phyloP scores from a whole-genome alignment of 257 asterid genomes.

The Misopates orontium region DNA sequence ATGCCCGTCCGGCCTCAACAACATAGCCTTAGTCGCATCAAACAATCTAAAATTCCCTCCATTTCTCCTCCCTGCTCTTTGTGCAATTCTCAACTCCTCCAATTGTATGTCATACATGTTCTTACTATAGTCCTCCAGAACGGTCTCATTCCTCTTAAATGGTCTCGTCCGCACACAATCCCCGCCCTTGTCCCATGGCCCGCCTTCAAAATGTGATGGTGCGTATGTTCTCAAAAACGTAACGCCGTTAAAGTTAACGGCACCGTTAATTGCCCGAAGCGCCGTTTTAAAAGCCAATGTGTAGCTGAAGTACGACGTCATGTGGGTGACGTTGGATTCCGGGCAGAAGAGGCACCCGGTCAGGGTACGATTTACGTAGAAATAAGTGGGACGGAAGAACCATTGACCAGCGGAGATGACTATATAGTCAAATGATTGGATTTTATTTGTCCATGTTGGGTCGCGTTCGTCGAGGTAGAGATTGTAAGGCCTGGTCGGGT shows the following conservation, averaged over 20 bases:
- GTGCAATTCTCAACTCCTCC: conserved; percentile 47
- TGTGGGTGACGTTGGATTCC: conserved; percentile 41
- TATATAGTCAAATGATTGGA: conserved; percentile 42
- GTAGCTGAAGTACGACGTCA: conserved; percentile 41
- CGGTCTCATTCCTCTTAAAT: conserved; percentile 41
- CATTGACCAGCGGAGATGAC: conserved; percentile 61
- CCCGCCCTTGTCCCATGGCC: conserved; percentile 60
- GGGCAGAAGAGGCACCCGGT: conserved; percentile 58
- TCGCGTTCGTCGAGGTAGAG: conserved; percentile 60
- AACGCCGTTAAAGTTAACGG: conserved; percentile 27
- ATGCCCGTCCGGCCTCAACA: conserved; percentile 64
- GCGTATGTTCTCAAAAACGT: conserved; percentile 45
- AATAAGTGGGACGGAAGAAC: conserved; percentile 60
- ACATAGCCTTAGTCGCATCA: conserved; percentile 56
- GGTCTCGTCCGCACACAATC: conserved; percentile 52
- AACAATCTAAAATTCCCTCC: conserved; percentile 46
- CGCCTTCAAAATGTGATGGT: conserved; percentile 54
- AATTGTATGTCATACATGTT: conserved; percentile 45
- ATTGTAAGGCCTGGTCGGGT: conserved; percentile 37
- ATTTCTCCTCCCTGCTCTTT: conserved; percentile 27
- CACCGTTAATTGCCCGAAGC: conserved; percentile 32
- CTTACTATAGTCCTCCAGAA: conserved; percentile 27
- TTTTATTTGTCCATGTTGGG: conserved; percentile 35
- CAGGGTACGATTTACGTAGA: conserved; percentile 45
- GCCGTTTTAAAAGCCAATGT: conserved; percentile 46